Evolutionary conservation across 176 grass and related monocot genomes (phyloP), one percentile per base, ranked within the genome.

Genomic region (Dactylis glomerata): DNA sequence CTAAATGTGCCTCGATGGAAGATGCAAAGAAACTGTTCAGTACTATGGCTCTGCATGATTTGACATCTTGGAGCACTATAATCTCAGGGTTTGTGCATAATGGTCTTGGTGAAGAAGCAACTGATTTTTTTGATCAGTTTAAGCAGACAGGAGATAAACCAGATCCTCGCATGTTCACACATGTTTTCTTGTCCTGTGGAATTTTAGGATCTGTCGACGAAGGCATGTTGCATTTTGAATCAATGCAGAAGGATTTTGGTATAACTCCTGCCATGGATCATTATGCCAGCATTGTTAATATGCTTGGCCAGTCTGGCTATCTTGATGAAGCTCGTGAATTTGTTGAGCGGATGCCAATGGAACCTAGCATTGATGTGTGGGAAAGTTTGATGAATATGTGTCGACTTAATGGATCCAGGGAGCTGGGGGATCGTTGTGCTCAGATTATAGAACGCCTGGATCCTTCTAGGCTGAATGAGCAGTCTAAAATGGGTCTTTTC

Each of bases 201-300:
- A 85, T 87, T 83, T 49, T 96, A 49, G 96, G 91, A 15, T 94
- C 93, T 54, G 89, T 99, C 75, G 78, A 96, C 75, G 96, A 99
- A 79, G 96, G 96, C 10, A 91, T 99, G 88, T 79, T 96, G 81
- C 91, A 99, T 92, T 93, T 96, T 49, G 88, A 95, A 89, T 94
- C 96, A 61, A 96, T 99, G 91, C 86, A 99, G 69, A 91, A 92
- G 49, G 89, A 96, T 76, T 99, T 89, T 90, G 82, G 85, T 66
- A 92, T 99, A 71, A 59, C 66, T 87, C 91, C 96, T 87, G 58
- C 75, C 63, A 91, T 91, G 84, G 87, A 91, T 77, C 92, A 94
- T 87, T 96, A 94, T 89, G 83, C 78, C 34, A 82, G 87, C 51
- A 88, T 96, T 92, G 91, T 94, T 68, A 84, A 87, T 90, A 91